These are phyloP conservation scores for Epithele typhae DNA, from an alignment of 768 basidiomycete genomes.

Conservation along the genomic window DNA sequence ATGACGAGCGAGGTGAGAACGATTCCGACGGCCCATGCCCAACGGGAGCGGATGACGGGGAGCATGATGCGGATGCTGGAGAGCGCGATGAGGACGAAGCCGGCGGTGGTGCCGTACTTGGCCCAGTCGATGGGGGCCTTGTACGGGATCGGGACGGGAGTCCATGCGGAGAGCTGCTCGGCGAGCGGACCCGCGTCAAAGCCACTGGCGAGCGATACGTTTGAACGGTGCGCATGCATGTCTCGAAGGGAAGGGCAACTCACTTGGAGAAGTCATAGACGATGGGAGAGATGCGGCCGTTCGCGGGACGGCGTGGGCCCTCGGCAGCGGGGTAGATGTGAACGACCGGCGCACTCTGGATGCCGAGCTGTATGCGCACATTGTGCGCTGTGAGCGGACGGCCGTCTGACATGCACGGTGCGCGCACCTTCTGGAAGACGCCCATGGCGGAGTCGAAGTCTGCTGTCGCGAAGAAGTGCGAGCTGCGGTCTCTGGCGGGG, in stretches of 20 bases:
- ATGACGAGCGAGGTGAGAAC: slow-evolving; percentile 69
- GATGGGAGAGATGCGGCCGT: slow-evolving; percentile 48
- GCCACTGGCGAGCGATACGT: slow-evolving; percentile 59
- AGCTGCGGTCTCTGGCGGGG: slow-evolving; percentile 56
- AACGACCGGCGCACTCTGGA: slow-evolving; percentile 82
- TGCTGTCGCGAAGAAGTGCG: slow-evolving; percentile 88
- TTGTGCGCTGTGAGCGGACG: not conserved
- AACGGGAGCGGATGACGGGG: slow-evolving; percentile 65
- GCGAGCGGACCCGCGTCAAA: slow-evolving; percentile 79
- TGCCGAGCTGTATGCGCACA: slow-evolving; percentile 54
- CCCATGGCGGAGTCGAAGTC: slow-evolving; percentile 79
- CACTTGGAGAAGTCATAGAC: slow-evolving; percentile 81
- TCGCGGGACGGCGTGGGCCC: slow-evolving; percentile 63
- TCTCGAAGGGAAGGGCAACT: slow-evolving; percentile 15
- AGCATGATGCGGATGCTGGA: slow-evolving; percentile 56
- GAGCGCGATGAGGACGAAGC: slow-evolving; percentile 42
- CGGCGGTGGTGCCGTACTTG: slow-evolving; percentile 43
- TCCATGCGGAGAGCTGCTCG: slow-evolving; percentile 65
- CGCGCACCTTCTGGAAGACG: slow-evolving; percentile 74
- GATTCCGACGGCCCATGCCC: slow-evolving; percentile 70
- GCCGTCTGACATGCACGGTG: too few relatives aligned
- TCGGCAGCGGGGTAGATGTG: slow-evolving; percentile 68
- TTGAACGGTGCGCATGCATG: not conserved
- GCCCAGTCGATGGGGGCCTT: slow-evolving; percentile 72
- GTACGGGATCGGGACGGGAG: slow-evolving; percentile 81